Evolutionary conservation across 2,329 filamentous ascomycete genomes (phyloP), one percentile per base, ranked within the genome.

Genomic region (Ophiosphaerella narmari): DNA sequence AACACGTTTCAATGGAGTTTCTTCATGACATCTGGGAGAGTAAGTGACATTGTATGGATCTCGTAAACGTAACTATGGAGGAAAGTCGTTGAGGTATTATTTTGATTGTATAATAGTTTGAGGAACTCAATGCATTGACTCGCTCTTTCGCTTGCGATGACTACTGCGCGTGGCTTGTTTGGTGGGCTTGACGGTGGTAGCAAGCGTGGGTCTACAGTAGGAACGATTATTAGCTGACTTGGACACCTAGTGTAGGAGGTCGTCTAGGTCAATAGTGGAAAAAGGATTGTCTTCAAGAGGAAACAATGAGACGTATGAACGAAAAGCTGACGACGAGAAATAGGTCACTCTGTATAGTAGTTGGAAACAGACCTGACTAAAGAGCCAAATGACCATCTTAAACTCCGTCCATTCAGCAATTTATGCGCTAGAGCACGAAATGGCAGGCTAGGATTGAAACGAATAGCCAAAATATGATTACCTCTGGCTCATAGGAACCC

Each of bases 131-230:
- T 44, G 14, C 14, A 47, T n/a, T 21, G 35, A 44, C 16, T 52
- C 35, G 29, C 35, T 44, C 26, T 43, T 47, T 21, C 49, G 43
- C 35, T 44, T 47, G 35, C 39, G 34, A 32, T 44, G 49, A 36
- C 12, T 14, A 34, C 35, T 44, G 14, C 32, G 35, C 14, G 39
- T 24, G n/a, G 29, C 36, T 16, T 42, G 43, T 12, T 11, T 33
- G 9, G 13, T 14, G n/a, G 34, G n/a, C 8, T 35, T 36, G 26
- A 11, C 33, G 35, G 26, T 13, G 1, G 31, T 33, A 9, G 14
- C 9, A 12, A 14, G 23, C 7, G 44, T 35, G 33, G 41, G 34
- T 9, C 5, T 16, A 24, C 23, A 16, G 40, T 33, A 16, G 16
- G 3, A 8, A 3, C 3, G 11, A 26, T 16, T 13, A 4, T 12